Evolutionary conservation across 2,329 filamentous ascomycete species (phyloP).

Genomic region (Chalara sp.): DNA sequence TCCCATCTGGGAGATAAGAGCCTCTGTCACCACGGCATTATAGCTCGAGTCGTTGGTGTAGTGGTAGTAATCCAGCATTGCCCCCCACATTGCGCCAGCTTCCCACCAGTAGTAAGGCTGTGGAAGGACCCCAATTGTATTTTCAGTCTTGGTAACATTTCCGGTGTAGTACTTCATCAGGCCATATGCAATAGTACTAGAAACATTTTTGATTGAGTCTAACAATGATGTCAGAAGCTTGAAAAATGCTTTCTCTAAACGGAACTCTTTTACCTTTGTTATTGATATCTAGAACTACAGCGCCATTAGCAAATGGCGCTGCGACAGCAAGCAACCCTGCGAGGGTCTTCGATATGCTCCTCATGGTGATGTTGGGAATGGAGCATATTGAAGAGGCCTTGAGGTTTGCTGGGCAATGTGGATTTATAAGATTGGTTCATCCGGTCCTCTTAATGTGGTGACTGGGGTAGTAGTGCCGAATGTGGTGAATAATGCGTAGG

Average conservation of each 20-base stretch:
- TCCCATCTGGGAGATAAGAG: constrained; percentile 53
- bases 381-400: neutral
- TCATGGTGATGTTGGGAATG: neutral
- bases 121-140: constrained; percentile 56
- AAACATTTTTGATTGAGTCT: constrained; percentile 57
- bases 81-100: constrained; percentile 53
- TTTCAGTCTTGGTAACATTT: constrained; percentile 45
- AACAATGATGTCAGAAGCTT: neutral
- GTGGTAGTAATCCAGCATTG: constrained; percentile 63
- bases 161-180: constrained; percentile 60
- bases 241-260: neutral
- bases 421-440: no score
- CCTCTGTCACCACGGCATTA: constrained; percentile 51
- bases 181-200: constrained; percentile 52
- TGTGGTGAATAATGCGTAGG: no score
- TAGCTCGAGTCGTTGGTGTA: constrained; percentile 57
- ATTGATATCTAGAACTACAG: constrained; percentile 13
- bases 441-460: no score
- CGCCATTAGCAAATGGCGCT: constrained; percentile 3
- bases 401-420: no score
- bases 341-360: neutral
- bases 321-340: constrained; percentile 6
- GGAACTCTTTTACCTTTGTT: constrained; percentile 7
- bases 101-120: constrained; percentile 59
- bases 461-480: no score